These are phyloP conservation scores for Phytophthora rubi DNA, from an alignment of 352 stramenopile genomes.

Conservation along the genomic window DNA sequence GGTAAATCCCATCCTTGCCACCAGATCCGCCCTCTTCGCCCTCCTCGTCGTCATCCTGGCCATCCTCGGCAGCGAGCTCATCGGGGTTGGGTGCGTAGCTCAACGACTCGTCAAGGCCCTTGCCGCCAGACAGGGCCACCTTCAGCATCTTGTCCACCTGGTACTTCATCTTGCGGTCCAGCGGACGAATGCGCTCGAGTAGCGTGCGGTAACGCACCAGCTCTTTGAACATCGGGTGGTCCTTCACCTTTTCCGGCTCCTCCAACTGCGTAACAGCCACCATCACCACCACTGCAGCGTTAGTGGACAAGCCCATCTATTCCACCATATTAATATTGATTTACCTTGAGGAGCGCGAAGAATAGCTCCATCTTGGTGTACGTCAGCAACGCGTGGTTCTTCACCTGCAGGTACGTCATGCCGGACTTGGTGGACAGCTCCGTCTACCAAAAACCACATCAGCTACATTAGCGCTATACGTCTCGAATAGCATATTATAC, in stretches of 20 bases:
- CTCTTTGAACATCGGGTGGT: constrained; percentile 87
- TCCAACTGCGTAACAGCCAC: constrained; percentile 49
- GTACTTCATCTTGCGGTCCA: constrained; percentile 91
- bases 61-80: constrained; percentile 66
- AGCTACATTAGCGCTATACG: neutral
- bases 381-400: constrained; percentile 86
- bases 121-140: constrained; percentile 76
- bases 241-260: constrained; percentile 67
- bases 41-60: constrained; percentile 56
- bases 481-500: neutral
- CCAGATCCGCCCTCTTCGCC: constrained; percentile 31
- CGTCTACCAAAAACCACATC: constrained; percentile 36
- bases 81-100: constrained; percentile 85
- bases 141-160: constrained; percentile 93
- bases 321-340: neutral
- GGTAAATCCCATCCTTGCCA: constrained; percentile 77
- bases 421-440: constrained; percentile 66
- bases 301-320: neutral
- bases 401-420: constrained; percentile 87
- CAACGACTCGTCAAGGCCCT: constrained; percentile 79
- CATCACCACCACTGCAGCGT: neutral
- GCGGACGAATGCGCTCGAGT: constrained; percentile 82
- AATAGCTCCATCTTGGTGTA: constrained; percentile 91
- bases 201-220: constrained; percentile 85
- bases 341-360: constrained; percentile 83